These are phyloP conservation scores for Petunia axillaris DNA, from an alignment of 257 asterid species.

Conservation along the genomic window DNA sequence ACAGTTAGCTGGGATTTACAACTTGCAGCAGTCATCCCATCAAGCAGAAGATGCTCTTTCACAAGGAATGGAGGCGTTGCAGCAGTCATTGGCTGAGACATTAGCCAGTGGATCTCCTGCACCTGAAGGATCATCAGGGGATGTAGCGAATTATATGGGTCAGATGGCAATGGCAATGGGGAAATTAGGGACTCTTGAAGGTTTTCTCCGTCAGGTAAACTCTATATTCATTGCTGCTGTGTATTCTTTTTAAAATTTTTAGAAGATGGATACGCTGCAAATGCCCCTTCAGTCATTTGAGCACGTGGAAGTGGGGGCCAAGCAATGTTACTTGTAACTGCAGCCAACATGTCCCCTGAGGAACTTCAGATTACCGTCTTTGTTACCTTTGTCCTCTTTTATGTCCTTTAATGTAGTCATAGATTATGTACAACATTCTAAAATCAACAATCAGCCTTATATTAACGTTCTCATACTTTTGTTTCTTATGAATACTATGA, in stretches of 20 bases:
- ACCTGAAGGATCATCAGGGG: slow-evolving; percentile 69
- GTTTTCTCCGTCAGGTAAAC: slow-evolving; percentile 79
- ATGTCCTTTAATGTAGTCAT: background rate
- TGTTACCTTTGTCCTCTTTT: background rate
- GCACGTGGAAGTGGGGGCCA: background rate
- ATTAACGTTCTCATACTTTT: background rate
- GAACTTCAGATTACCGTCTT: background rate
- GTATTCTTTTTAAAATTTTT: background rate
- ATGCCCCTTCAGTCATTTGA: background rate
- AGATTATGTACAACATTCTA: background rate
- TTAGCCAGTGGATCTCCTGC: slow-evolving; percentile 69
- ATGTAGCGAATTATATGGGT: slow-evolving; percentile 95
- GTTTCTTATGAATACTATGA: background rate
- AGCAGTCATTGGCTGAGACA: slow-evolving; percentile 88
- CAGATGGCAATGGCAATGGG: slow-evolving; percentile 99
- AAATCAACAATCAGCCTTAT: background rate
- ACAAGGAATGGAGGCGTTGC: slow-evolving; percentile 93
- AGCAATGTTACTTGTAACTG: background rate
- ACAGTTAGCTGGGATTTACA: slow-evolving; percentile 66
- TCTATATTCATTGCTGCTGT: background rate
- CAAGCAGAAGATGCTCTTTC: slow-evolving; percentile 98
- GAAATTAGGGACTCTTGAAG: slow-evolving; percentile 86
- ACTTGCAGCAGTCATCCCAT: slow-evolving; percentile 74
- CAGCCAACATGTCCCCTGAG: background rate
- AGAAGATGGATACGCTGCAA: background rate